A percentile compares a stretch with the other conserved stretches of the same genome.
phyloP scores from a whole-genome alignment of 1,284 basidiomycete species.

The Tranzscheliella williamsii region DNA sequence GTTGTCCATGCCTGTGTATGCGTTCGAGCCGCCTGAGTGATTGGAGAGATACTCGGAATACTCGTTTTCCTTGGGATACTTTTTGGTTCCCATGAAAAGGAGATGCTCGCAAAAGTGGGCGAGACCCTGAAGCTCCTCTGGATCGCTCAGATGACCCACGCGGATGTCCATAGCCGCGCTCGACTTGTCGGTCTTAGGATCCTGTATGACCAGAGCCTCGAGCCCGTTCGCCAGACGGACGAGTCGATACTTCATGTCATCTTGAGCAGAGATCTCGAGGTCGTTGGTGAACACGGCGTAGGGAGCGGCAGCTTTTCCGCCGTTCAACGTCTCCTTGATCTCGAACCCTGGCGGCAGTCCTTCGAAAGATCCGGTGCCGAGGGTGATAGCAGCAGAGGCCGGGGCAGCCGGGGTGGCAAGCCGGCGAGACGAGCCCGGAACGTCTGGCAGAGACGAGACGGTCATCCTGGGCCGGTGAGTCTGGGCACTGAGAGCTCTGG shows the following conservation, averaged over 20 bases:
- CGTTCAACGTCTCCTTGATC: constrained; percentile 28
- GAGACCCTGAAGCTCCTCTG: constrained; percentile 69
- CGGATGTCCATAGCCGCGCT: constrained; percentile 93
- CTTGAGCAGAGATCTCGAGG: constrained; percentile 34
- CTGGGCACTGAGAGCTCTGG: no score
- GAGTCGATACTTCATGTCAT: constrained; percentile 64
- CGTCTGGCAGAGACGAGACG: neutral
- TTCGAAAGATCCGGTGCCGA: constrained; percentile 22
- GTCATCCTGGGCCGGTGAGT: neutral
- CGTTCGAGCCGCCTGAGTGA: constrained; percentile 89
- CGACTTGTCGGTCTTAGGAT: constrained; percentile 87
- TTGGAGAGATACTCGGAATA: constrained; percentile 76
- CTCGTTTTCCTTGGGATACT: constrained; percentile 59
- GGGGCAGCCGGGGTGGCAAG: constrained; percentile 19
- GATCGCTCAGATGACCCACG: constrained; percentile 91
- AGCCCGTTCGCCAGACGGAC: constrained; percentile 85
- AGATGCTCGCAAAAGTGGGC: constrained; percentile 95
- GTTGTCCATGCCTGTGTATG: constrained; percentile 88
- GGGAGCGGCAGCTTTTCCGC: constrained; percentile 28
- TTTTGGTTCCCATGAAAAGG: constrained; percentile 79
- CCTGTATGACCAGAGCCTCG: constrained; percentile 82
- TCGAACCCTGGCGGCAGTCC: constrained; percentile 38
- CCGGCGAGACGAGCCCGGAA: constrained; percentile 30
- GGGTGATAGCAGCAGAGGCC: constrained; percentile 14
- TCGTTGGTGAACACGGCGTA: constrained; percentile 52